A percentile compares a stretch with the other conserved stretches of the same genome.
Evolutionary conservation across 129 eudicot genomes (phyloP).

Genomic region (Pulicaria dysenterica): DNA sequence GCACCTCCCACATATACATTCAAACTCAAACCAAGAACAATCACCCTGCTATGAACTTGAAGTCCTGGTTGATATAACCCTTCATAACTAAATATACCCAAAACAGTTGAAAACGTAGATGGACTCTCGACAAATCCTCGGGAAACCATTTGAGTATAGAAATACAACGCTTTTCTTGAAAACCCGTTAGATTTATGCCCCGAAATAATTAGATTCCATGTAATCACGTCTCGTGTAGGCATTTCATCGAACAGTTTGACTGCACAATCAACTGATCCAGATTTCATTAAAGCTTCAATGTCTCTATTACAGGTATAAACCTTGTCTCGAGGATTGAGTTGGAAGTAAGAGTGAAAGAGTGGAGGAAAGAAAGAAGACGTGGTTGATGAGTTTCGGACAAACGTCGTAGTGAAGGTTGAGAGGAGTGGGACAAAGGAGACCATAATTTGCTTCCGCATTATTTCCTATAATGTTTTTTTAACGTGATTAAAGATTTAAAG

Average conservation of each 20-base stretch:
- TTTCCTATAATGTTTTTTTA: not conserved
- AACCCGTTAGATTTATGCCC: constrained; percentile 55
- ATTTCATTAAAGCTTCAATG: constrained; percentile 39
- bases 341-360: constrained; percentile 32
- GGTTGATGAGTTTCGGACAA: constrained; percentile 30
- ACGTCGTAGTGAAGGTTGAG: constrained; percentile 23
- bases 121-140: constrained; percentile 65
- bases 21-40: constrained; percentile 54
- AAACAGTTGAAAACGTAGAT: constrained; percentile 67
- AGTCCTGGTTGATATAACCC: constrained; percentile 53
- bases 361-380: constrained; percentile 19
- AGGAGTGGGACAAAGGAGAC: constrained; percentile 28
- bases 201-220: constrained; percentile 74
- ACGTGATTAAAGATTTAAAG: not conserved
- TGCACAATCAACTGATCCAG: constrained; percentile 50
- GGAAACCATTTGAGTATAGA: constrained; percentile 58
- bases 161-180: constrained; percentile 33
- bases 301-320: constrained; percentile 40
- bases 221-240: constrained; percentile 56
- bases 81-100: constrained; percentile 51
- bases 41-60: constrained; percentile 60
- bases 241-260: constrained; percentile 73
- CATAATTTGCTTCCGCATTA: constrained; percentile 14
- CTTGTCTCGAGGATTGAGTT: constrained; percentile 30
- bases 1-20: constrained; percentile 63